phyloP scores from a whole-genome alignment of 2,329 filamentous ascomycete species.

The Sarocladium strictum region DNA sequence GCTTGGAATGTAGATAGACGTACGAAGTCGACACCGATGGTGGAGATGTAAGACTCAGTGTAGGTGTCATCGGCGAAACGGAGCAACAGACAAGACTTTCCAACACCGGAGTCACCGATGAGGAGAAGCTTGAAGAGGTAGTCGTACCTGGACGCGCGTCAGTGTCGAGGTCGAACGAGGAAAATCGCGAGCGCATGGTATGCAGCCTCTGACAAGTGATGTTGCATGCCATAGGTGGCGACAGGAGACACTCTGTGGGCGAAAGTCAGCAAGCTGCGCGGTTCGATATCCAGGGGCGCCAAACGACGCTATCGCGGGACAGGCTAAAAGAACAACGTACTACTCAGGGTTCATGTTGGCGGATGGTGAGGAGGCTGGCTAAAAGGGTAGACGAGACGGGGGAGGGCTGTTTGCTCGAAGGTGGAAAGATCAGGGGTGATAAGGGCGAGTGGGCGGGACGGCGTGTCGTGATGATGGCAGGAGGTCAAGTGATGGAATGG shows the following conservation, averaged over 20 bases:
- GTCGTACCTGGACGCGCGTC: constrained; percentile 73
- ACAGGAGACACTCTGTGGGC: constrained; percentile 11
- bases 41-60: constrained; percentile 99
- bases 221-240: constrained; percentile 15
- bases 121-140: constrained; percentile 99
- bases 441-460: constrained; percentile 8
- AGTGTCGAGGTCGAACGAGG: constrained; percentile 9
- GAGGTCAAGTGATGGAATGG: constrained; percentile 11
- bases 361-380: constrained; percentile 14
- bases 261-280: constrained; percentile 11
- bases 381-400: constrained; percentile 8
- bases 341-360: constrained; percentile 86
- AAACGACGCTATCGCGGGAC: constrained; percentile 19
- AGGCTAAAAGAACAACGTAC: constrained; percentile 51
- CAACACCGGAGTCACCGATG: constrained; percentile 99
- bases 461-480: constrained; percentile 12
- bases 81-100: constrained; percentile 97
- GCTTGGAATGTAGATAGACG: constrained; percentile 30
- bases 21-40: constrained; percentile 98
- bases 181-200: neutral
- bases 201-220: constrained; percentile 12
- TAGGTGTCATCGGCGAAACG: constrained; percentile 99
- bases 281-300: constrained; percentile 21
- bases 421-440: neutral
- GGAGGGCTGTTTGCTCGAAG: neutral